phyloP scores from a whole-genome alignment of 2,329 filamentous ascomycete species.

The Sporothrix humicola region DNA sequence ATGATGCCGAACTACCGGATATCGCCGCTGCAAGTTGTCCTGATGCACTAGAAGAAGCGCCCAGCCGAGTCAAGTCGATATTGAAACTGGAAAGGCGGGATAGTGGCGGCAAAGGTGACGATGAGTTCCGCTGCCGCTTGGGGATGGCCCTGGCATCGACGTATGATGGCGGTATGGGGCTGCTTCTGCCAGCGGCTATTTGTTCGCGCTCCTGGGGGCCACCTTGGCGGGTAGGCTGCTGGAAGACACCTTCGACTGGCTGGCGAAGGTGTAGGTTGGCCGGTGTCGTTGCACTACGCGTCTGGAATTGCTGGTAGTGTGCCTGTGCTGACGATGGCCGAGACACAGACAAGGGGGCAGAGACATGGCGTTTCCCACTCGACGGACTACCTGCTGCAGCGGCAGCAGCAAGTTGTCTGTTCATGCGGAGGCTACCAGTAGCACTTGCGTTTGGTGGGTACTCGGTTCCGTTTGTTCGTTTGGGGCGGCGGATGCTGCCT shows the following conservation, averaged over 20 bases:
- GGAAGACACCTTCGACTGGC: conserved; percentile 41
- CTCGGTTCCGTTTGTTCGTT: conserved; percentile 50
- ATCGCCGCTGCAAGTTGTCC: conserved; percentile 37
- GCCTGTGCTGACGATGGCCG: conserved; percentile 24
- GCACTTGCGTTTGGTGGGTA: conserved; percentile 6
- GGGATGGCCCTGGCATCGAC: conserved; percentile 25
- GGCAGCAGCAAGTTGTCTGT: conserved; percentile 3
- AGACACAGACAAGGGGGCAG: conserved; percentile 51
- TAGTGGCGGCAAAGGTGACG: conserved; percentile 62
- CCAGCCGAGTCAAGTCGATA: conserved; percentile 57
- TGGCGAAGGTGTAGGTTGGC: conserved; percentile 41
- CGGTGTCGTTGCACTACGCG: conserved; percentile 55
- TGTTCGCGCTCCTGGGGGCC: conserved; percentile 12
- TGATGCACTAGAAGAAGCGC: conserved; percentile 48
- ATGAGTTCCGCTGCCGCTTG: conserved; percentile 52
- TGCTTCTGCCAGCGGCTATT: background rate
- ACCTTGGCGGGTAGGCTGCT: conserved; percentile 27
- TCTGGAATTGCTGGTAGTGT: conserved; percentile 24
- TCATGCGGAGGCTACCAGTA: conserved; percentile 17
- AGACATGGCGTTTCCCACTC: conserved; percentile 58
- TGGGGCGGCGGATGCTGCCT: conserved; percentile 62
- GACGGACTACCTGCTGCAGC: conserved; percentile 41
- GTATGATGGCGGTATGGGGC: conserved; percentile 27
- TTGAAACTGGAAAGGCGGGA: conserved; percentile 62
- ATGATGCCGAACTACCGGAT: background rate